Evolutionary conservation across 2,329 filamentous ascomycete species (phyloP), one percentile per base, ranked within the genome.

Genomic region (Ceratocystis albifundus): DNA sequence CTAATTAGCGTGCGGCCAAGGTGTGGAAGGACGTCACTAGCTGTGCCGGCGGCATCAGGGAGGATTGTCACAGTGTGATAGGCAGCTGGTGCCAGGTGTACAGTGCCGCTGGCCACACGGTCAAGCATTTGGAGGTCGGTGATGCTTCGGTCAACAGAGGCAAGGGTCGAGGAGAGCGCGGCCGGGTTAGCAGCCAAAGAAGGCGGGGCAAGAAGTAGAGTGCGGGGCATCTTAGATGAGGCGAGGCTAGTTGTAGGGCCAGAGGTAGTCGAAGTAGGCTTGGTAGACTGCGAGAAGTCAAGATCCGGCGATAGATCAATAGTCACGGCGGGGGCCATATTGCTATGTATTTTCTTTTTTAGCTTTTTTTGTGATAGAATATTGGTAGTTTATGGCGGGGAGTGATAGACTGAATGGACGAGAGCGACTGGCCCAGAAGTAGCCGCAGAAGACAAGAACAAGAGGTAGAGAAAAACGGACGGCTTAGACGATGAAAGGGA

Each of bases 61-160:
- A 97, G 85, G 65, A 99, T 82, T 61, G 96, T 83, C 55, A 97
- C 83, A 55, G 88, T 77, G 74, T 95, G 89, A 79, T 99, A 99
- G 65, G 89, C 88, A 62, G 84, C 79, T 65, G 83, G 71, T 0
- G 92, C 88, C 0, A 99, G 85, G 6, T 85, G 80, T 67, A 94
- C 89, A 46, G 96, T 80, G 69, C 90, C 90, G 45, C 89, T 84
- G 1, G 89, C 85, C 50, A 99, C 83, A 64, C 94, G 90, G 78
- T 99, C 94, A 69, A 99, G 88, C 94, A 99, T 99, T 76, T 97
- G 94, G 65, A 99, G 81, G 74, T 99, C 94, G 69, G 91, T 93
- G 59, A 82, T 80, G 69, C 82, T 78, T 73, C 90, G 87, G 75
- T 94, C 86, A 78, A 90, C 86, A 67, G 84, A 79, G 68, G 85